Percentiles rank a stretch among this genome's conserved stretches.
phyloP scores from a whole-genome alignment of 78 protist species.

The Guillardia theta region DNA sequence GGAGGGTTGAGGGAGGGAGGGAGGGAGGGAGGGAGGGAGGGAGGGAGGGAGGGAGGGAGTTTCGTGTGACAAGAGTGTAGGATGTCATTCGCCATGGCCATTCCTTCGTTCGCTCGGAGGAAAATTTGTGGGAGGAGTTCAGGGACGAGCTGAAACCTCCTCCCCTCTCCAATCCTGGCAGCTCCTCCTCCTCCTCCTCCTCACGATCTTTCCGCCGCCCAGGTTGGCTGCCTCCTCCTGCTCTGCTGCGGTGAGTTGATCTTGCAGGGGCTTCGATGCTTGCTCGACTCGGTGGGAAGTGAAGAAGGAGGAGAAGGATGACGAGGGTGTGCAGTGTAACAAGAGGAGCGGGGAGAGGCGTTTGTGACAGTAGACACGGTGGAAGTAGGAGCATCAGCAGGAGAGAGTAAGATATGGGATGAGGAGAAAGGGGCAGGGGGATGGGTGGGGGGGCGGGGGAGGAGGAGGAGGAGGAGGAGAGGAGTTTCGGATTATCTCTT shows the following conservation, averaged over 20 bases:
- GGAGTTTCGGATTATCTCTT: too few relatives aligned
- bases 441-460: not conserved
- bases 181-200: too few relatives aligned
- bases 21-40: not conserved
- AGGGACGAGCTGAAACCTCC: too few relatives aligned
- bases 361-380: not conserved
- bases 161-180: too few relatives aligned
- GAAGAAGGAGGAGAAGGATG: not conserved
- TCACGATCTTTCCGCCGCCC: not conserved
- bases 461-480: not conserved
- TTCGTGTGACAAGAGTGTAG: not conserved
- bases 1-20: not conserved
- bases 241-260: not conserved
- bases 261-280: not conserved
- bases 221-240: too few relatives aligned
- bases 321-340: not conserved
- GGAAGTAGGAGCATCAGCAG: not conserved
- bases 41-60: not conserved
- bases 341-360: not conserved
- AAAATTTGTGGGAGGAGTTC: not conserved
- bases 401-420: not conserved
- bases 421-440: not conserved
- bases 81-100: not conserved
- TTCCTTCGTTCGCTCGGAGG: not conserved
- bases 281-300: not conserved